phyloP scores from a whole-genome alignment of 2,329 filamentous ascomycete species.

The Ascochyta lentis region DNA sequence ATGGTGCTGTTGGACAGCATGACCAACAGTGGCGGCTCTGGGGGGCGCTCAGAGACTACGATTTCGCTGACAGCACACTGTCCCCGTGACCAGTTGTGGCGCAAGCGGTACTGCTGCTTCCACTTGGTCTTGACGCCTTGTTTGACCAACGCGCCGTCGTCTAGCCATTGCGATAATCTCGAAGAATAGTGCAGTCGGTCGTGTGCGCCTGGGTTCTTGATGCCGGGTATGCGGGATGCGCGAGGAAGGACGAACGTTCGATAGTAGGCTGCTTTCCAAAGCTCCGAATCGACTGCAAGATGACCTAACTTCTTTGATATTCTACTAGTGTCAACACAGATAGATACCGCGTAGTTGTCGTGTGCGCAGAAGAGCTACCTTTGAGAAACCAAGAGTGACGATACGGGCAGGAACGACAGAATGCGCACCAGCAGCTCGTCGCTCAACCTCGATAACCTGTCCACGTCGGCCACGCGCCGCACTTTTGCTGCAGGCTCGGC shows the following conservation, averaged over 20 bases:
- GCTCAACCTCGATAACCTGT: conserved; percentile 76
- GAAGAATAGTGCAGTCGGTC: conserved; percentile 60
- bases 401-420: conserved; percentile 75
- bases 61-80: conserved; percentile 82
- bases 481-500: conserved; percentile 54
- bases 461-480: conserved; percentile 51
- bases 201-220: conserved; percentile 53
- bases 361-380: conserved; percentile 52
- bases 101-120: conserved; percentile 86
- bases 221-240: conserved; percentile 75
- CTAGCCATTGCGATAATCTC: conserved; percentile 66
- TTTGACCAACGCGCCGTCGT: conserved; percentile 64
- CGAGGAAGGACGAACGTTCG: conserved; percentile 83
- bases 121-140: conserved; percentile 68
- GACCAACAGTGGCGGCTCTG: conserved; percentile 70
- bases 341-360: too few relatives aligned
- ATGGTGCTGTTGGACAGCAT: conserved; percentile 79
- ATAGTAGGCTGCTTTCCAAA: conserved; percentile 93
- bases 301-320: conserved; percentile 78
- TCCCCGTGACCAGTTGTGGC: conserved; percentile 89
- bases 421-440: conserved; percentile 89
- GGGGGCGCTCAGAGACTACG: conserved; percentile 61
- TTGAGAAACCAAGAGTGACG: conserved; percentile 70
- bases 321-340: conserved; percentile 46
- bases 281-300: conserved; percentile 79